A percentile compares a stretch with the other conserved stretches of the same genome.
Evolutionary conservation across 2,329 filamentous ascomycete species (phyloP).

Genomic region (Exophiala calicioides): DNA sequence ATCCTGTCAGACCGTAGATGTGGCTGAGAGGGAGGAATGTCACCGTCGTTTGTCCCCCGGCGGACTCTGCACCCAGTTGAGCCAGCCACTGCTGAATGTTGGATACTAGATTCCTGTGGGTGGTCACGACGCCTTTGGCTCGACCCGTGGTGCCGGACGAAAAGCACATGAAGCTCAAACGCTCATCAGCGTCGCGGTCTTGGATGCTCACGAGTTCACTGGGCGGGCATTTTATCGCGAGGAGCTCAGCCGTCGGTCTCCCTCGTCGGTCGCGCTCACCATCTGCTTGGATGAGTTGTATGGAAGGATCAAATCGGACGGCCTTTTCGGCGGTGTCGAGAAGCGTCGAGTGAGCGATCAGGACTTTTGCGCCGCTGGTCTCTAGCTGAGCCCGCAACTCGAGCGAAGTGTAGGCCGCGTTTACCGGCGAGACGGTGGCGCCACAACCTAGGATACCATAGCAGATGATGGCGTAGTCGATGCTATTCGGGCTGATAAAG

Average conservation of each 20-base stretch:
- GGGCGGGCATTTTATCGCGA: slow-evolving; percentile 17
- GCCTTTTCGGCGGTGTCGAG: slow-evolving; percentile 68
- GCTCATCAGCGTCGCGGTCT: slow-evolving; percentile 41
- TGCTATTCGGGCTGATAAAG: slow-evolving; percentile 72
- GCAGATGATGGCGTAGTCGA: slow-evolving; percentile 76
- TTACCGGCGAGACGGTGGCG: slow-evolving; percentile 77
- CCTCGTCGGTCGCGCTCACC: slow-evolving; percentile 76
- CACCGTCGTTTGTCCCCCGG: slow-evolving; percentile 43
- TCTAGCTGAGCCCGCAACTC: slow-evolving; percentile 83
- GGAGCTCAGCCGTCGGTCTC: slow-evolving; percentile 22
- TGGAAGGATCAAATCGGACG: slow-evolving; percentile 48
- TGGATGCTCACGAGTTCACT: slow-evolving; percentile 58
- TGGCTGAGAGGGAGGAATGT: slow-evolving; percentile 76
- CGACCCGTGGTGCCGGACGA: slow-evolving; percentile 73
- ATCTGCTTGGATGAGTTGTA: slow-evolving; percentile 54
- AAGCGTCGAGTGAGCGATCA: slow-evolving; percentile 71
- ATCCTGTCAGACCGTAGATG: slow-evolving; percentile 70
- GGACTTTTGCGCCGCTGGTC: slow-evolving; percentile 71
- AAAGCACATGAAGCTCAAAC: slow-evolving; percentile 69
- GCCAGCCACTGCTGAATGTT: slow-evolving; percentile 47
- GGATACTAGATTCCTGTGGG: slow-evolving; percentile 72
- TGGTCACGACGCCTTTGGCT: slow-evolving; percentile 80
- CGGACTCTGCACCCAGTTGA: slow-evolving; percentile 47
- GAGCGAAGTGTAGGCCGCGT: slow-evolving; percentile 78
- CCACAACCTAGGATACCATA: slow-evolving; percentile 83